Base-by-base conservation (phyloP, 1,139 yeast genomes). In the Debaryomycetaceae sp. region DNA sequence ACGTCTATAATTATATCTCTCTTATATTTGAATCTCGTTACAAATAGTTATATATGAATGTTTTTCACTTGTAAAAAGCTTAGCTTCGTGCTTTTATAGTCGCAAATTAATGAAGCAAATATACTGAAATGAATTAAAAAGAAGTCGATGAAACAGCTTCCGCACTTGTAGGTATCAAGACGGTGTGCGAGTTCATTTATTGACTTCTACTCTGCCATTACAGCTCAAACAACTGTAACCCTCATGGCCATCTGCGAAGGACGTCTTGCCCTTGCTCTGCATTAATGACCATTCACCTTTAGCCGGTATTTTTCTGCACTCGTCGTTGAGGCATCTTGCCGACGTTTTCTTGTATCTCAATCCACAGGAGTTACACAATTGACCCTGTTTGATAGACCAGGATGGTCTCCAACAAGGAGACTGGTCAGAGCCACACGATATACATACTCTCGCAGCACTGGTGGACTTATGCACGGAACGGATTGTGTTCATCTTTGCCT, bases 391-490 rank as follows among this genome's bases (percentile, higher is more conserved):
- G 35, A 74, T 68, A 3, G 94, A 82, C 98, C 98, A 92, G 6
- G 95, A 84, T 2, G 98, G 98, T 58, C 98, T 79, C 98, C 98
- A 92, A 63, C 98, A 92, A 8, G 98, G 98, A 9, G 96, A 87
- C 52, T 86, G 95, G 47, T 83, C 87, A 1, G 94, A 81, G 9
- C 91, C 89, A 65, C 98, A 92, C 5, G 97, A 87, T 26, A 92
- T 83, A 60, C 98, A 92, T 42, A 78, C 75, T 52, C 91, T 72
- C 31, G 63, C 57, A 33, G 65, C 63, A 39, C 60, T 66, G 40
- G 50, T 54, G 28, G 47, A 53, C 42, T 56, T 59, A 17, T 71
- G 65, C 4, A 75, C 74, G n/a, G 73, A 63, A 47, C 58, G 64
- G 37, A 59, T 42, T 39, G 58, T 45, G 14, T 68, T 73, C 30